Evolutionary conservation across 805 yeast species (phyloP).

Genomic region (Schwanniomyces polymorphus): DNA sequence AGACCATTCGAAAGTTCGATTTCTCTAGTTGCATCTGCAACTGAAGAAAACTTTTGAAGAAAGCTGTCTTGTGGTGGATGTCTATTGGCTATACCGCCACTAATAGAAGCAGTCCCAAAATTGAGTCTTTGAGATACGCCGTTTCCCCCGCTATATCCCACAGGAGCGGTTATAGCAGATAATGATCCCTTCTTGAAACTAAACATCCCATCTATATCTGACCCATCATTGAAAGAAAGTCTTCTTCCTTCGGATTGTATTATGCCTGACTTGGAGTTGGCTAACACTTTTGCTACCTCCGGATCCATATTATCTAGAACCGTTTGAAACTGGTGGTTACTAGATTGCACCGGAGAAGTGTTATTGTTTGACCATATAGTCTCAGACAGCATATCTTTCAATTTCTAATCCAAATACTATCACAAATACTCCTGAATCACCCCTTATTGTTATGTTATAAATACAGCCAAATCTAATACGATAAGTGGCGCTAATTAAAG

Average conservation of each 20-base stretch:
- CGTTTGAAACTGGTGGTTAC: conserved; percentile 25
- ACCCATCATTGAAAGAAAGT: conserved; percentile 42
- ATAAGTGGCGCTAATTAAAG: neutral
- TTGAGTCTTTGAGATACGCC: conserved; percentile 23
- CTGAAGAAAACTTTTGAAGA: conserved; percentile 61
- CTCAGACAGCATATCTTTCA: conserved; percentile 30
- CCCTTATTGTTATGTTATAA: neutral
- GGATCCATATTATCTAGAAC: conserved; percentile 43
- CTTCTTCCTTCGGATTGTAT: conserved; percentile 25
- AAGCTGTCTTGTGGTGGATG: conserved; percentile 52
- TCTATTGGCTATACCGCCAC: conserved; percentile 52
- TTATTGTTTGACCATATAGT: conserved; percentile 42
- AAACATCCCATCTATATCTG: conserved; percentile 45
- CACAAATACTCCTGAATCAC: neutral
- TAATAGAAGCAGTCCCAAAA: conserved; percentile 62
- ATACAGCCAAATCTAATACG: neutral
- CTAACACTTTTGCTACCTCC: conserved; percentile 35
- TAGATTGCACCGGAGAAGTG: conserved; percentile 19
- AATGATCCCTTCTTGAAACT: conserved; percentile 50
- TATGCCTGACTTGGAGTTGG: conserved; percentile 7
- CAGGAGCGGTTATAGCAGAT: conserved; percentile 48
- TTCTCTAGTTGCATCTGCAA: conserved; percentile 70
- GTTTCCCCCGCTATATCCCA: conserved; percentile 27
- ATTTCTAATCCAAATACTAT: neutral
- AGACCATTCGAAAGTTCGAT: conserved; percentile 50